A percentile compares a stretch with the other conserved stretches of the same genome.
phyloP scores from a whole-genome alignment of 352 stramenopile species.

The Globisporangium abappressorium region DNA sequence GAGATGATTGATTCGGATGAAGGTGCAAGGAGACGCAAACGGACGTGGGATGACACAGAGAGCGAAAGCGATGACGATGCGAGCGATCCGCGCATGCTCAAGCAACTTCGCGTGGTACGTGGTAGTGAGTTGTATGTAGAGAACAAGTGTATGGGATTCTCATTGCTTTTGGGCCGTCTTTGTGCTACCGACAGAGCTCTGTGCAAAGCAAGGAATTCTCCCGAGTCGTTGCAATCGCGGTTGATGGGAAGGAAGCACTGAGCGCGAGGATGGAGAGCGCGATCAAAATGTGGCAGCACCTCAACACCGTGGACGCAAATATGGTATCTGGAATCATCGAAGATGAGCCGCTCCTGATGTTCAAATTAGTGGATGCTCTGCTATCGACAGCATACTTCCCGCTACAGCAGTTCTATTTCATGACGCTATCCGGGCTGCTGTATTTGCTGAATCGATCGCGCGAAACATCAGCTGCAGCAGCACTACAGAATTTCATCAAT shows the following conservation, averaged over 20 bases:
- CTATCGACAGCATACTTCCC: slow-evolving; percentile 57
- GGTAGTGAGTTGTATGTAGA: not conserved
- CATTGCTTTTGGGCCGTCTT: not conserved
- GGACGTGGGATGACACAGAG: not conserved
- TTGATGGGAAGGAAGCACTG: slow-evolving; percentile 33
- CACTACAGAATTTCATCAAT: slow-evolving; percentile 9
- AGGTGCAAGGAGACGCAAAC: not conserved
- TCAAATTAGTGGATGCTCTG: slow-evolving; percentile 41
- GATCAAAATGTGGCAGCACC: slow-evolving; percentile 31
- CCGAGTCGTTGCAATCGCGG: slow-evolving; percentile 16
- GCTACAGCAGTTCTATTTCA: slow-evolving; percentile 62
- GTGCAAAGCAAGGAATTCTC: not conserved
- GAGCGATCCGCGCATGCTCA: not conserved
- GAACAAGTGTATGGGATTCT: not conserved
- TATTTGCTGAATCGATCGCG: slow-evolving; percentile 26
- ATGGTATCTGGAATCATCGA: slow-evolving; percentile 26
- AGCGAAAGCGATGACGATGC: slow-evolving; percentile 12
- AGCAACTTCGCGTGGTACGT: slow-evolving; percentile 7
- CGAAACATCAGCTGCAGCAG: not conserved
- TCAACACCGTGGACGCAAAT: slow-evolving; percentile 22
- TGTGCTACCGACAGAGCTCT: not conserved
- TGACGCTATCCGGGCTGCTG: slow-evolving; percentile 40
- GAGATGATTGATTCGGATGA: slow-evolving; percentile 1
- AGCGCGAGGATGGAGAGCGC: slow-evolving; percentile 39
- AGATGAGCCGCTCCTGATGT: slow-evolving; percentile 23